Base-by-base conservation (phyloP, 148 eudicot genomes). In the Heliosperma pusillum region DNA sequence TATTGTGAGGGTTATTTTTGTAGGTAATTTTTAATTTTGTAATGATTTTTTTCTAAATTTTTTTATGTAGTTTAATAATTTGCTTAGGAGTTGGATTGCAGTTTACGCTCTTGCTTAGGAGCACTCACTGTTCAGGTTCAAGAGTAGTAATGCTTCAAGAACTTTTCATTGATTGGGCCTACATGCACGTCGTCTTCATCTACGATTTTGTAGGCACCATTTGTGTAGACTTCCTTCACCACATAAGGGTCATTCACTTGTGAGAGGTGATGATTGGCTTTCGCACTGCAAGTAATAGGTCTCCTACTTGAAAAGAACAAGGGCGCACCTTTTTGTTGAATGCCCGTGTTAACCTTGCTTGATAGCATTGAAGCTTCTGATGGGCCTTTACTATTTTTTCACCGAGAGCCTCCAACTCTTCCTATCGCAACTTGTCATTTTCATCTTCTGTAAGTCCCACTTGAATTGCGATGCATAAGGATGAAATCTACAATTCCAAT, bases 311-410 rank as follows among this genome's bases (percentile, higher is more conserved):
- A 20, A 66, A 66, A 6, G 70, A 66, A 22, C 50, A 25, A 66
- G 70, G 70, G 16, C 24, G 53, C 36, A 66, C 70, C 53, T 36
- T 36, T n/a, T 66, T 66, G 70, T 40, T 66, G 70, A 40, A 66
- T 5, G 13, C 50, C 11, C 25, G 12, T 16, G 70, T 0, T 24
- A 66, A 4, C 12, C 25, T 12, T 30, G 70, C 70, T 36, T 66
- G 50, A 36, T 66, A 66, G 12, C 52, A 33, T 20, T 66, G 1
- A 4, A 20, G 15, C 25, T 26, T 62, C 25, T 62, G 66, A 2
- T 62, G 66, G 1, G 36, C 66, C 25, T 62, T 6, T 2, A 24
- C 2, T 10, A 0, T 62, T 16, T 62, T 62, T 29, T 62, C 66
- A 13, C 11, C 66, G 33, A 62, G 36, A 2, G 66, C 66, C 8